Percentiles rank a stretch among this genome's conserved stretches.
These are phyloP conservation scores for Penicillium paradoxum DNA, from an alignment of 495 filamentous ascomycete genomes.

Conservation along the genomic window DNA sequence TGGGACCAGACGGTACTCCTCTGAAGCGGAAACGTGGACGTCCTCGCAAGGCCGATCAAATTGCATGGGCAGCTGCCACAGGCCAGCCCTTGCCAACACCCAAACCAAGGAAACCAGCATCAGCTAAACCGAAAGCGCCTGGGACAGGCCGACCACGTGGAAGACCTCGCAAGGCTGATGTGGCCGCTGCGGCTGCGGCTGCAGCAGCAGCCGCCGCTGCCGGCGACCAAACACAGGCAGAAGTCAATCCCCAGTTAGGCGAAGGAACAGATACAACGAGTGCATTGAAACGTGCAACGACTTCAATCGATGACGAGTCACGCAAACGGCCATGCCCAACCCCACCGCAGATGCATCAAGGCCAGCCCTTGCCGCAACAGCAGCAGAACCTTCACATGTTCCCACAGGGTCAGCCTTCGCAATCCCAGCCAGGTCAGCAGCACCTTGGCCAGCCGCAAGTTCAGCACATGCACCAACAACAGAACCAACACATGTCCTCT, in stretches of 20 bases:
- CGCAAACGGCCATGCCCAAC: conserved; percentile 32
- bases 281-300: conserved; percentile 23
- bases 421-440: conserved; percentile 13
- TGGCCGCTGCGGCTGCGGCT: conserved; percentile 30
- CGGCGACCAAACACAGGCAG: conserved; percentile 7
- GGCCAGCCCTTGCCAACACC: conserved; percentile 25
- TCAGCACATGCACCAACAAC: conserved; percentile 17
- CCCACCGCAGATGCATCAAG: conserved; percentile 20
- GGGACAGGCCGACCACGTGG: conserved; percentile 38
- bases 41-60: conserved; percentile 37
- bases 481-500: conserved; percentile 13
- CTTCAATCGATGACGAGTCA: conserved; percentile 26
- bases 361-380: conserved; percentile 6
- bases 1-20: conserved; percentile 32
- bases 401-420: conserved; percentile 9
- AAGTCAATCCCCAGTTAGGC: background rate
- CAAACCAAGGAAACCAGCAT: conserved; percentile 10
- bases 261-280: conserved; percentile 21
- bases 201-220: conserved; percentile 18
- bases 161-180: conserved; percentile 37
- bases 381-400: conserved; percentile 4
- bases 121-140: conserved; percentile 26
- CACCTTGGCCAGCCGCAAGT: conserved; percentile 4
- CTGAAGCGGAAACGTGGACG: conserved; percentile 38
- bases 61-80: conserved; percentile 23